Conservation (phyloP, 148 eudicot genomes). For the Selenicereus undatus region DNA sequence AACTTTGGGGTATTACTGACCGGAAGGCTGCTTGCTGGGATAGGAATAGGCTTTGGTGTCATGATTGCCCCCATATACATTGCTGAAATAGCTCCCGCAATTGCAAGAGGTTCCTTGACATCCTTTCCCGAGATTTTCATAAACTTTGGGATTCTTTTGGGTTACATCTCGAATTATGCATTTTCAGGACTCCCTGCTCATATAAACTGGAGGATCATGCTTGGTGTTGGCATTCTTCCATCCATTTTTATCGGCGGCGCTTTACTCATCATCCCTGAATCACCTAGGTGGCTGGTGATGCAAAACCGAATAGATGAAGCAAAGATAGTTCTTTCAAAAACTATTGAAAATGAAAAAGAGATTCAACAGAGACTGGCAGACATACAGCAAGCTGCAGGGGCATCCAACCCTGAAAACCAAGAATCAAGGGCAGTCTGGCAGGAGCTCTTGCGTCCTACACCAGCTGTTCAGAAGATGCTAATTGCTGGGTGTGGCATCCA, state of each 20-base stretch:
- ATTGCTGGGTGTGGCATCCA: constrained; percentile 47
- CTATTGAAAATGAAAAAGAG: constrained; percentile 42
- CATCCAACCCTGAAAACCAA: constrained; percentile 22
- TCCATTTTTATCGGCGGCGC: constrained; percentile 34
- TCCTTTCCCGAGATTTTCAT: constrained; percentile 41
- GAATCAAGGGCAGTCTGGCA: constrained; percentile 36
- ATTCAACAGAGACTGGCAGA: constrained; percentile 33
- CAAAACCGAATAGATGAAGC: constrained; percentile 50
- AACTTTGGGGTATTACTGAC: constrained; percentile 47
- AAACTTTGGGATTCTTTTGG: constrained; percentile 37
- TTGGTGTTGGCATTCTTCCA: constrained; percentile 46
- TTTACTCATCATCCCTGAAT: constrained; percentile 50
- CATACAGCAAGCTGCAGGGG: constrained; percentile 48
- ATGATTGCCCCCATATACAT: constrained; percentile 56
- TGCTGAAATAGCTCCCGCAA: constrained; percentile 48
- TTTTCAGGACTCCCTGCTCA: constrained; percentile 37
- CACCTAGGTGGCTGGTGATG: constrained; percentile 53
- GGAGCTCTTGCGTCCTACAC: constrained; percentile 40
- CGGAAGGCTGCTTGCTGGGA: constrained; percentile 50
- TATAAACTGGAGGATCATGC: constrained; percentile 51
- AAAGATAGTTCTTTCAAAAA: constrained; percentile 35
- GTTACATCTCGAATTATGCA: constrained; percentile 43
- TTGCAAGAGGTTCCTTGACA: constrained; percentile 43
- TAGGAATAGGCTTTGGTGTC: constrained; percentile 52
- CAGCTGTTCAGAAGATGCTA: constrained; percentile 34